Base-by-base conservation (phyloP, 2,329 filamentous ascomycete genomes). In the Hypoxylon sp. region DNA sequence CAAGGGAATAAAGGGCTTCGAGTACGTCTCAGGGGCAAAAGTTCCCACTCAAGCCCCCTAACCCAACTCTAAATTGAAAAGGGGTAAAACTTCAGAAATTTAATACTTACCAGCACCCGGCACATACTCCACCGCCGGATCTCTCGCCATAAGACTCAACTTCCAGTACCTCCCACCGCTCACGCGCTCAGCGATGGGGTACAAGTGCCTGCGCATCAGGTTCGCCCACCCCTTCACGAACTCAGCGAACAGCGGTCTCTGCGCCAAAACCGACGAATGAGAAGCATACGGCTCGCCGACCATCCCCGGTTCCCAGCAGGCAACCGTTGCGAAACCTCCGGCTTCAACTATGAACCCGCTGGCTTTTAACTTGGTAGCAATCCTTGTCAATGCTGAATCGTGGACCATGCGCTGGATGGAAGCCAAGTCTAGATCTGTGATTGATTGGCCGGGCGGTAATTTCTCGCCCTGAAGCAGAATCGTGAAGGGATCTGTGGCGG, bases 311-410 rank as follows among this genome's bases (percentile, higher is more conserved):
- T 66, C 65, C 65, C 68, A 70, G 45, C 63, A 70, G 6, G 68
- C 65, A 2, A 71, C 67, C 8, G 67, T 62, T 5, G 69, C 63
- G 48, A 71, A 70, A 3, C 68, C 56, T 5, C 53, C 69, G 2
- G 70, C 71, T 48, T 70, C 63, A 27, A 46, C 70, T 9, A 71
- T 59, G 51, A 74, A 70, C 11, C 41, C 63, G 48, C 65, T 63
- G 23, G 29, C 29, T 9, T 52, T 32, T 9, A 71, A 2, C 55
- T 71, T 71, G 12, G 51, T 12, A 1, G 34, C 8, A 2, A 64
- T 25, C 1, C 69, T 60, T 2, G 48, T 21, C 1, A 21, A 19
- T 14, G 67, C 60, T 2, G 51, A 23, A 14, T 57, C 47, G 43
- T 41, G 41, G 4, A 61, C 41, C 1, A 63, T 21, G 14, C 53